Percentiles rank a stretch among this genome's conserved stretches.
phyloP scores from a whole-genome alignment of 2,329 filamentous ascomycete species.

The Ophiostoma tasmaniense region DNA sequence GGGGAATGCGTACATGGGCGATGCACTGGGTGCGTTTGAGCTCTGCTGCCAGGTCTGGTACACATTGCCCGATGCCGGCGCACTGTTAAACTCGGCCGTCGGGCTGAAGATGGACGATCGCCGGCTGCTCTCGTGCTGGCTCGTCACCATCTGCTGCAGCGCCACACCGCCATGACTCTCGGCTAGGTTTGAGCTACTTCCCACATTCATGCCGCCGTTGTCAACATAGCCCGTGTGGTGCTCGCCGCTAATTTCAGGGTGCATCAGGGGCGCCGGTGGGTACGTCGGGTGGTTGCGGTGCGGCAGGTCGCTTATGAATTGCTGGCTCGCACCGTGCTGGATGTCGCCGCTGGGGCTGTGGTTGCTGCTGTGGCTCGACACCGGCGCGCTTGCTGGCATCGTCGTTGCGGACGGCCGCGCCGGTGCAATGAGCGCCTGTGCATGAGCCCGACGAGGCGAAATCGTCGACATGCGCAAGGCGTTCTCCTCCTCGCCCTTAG shows the following conservation, averaged over 20 bases:
- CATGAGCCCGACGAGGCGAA: slow-evolving; percentile 25
- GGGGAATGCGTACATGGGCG: slow-evolving; percentile 40
- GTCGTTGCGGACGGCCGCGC: background rate
- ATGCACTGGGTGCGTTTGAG: slow-evolving; percentile 34
- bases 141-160: slow-evolving; percentile 39
- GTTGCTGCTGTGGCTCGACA: slow-evolving; percentile 26
- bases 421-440: slow-evolving; percentile 29
- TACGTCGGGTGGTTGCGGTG: slow-evolving; percentile 30
- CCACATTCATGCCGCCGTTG: slow-evolving; percentile 24
- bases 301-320: slow-evolving; percentile 37
- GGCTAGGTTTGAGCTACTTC: background rate
- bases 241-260: slow-evolving; percentile 34
- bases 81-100: slow-evolving; percentile 37
- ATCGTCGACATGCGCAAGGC: slow-evolving; percentile 24
- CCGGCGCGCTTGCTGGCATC: slow-evolving; percentile 6
- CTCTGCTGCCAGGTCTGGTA: slow-evolving; percentile 39
- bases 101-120: slow-evolving; percentile 38
- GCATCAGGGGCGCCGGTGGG: slow-evolving; percentile 36
- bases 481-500: slow-evolving; percentile 38
- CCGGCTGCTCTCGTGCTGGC: slow-evolving; percentile 37
- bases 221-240: slow-evolving; percentile 35
- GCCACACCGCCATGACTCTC: slow-evolving; percentile 27
- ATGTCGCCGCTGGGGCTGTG: slow-evolving; percentile 27
- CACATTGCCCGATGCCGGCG: slow-evolving; percentile 30
- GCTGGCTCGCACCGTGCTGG: background rate